phyloP scores from a whole-genome alignment of 805 yeast genomes.

The Candida khao-thaluensis region DNA sequence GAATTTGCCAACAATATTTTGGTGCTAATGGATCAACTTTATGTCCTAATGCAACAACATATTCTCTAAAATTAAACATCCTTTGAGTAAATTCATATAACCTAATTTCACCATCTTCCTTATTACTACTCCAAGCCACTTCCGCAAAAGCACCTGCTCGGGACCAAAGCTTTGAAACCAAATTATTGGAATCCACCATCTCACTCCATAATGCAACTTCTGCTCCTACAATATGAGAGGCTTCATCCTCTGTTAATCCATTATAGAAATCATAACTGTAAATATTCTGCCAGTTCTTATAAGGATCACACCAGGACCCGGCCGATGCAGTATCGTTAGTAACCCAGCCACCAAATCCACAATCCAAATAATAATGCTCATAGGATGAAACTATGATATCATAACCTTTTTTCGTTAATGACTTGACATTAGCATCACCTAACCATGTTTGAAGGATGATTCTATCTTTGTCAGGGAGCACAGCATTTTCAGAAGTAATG shows the following conservation, averaged over 20 bases:
- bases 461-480: slow-evolving; percentile 25
- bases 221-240: slow-evolving; percentile 34
- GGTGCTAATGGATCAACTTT: slow-evolving; percentile 37
- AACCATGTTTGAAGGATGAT: slow-evolving; percentile 39
- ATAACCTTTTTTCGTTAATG: slow-evolving; percentile 33
- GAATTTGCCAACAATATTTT: slow-evolving; percentile 32
- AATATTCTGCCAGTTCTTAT: slow-evolving; percentile 44
- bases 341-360: slow-evolving; percentile 40
- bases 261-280: slow-evolving; percentile 34
- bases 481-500: slow-evolving; percentile 19
- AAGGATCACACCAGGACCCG: slow-evolving; percentile 44
- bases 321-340: slow-evolving; percentile 33
- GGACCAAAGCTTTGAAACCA: slow-evolving; percentile 38
- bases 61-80: slow-evolving; percentile 39
- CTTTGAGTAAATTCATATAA: slow-evolving; percentile 31
- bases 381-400: slow-evolving; percentile 38
- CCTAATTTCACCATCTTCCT: slow-evolving; percentile 28
- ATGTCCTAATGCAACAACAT: slow-evolving; percentile 34
- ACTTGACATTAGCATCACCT: slow-evolving; percentile 20
- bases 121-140: slow-evolving; percentile 41
- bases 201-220: slow-evolving; percentile 43
- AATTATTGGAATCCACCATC: slow-evolving; percentile 31
- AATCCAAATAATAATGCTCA: slow-evolving; percentile 37
- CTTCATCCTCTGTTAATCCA: slow-evolving; percentile 29
- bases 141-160: slow-evolving; percentile 43